Conservation (phyloP, 2,329 filamentous ascomycete species). For the Lasiodiplodia hormozganensis region DNA sequence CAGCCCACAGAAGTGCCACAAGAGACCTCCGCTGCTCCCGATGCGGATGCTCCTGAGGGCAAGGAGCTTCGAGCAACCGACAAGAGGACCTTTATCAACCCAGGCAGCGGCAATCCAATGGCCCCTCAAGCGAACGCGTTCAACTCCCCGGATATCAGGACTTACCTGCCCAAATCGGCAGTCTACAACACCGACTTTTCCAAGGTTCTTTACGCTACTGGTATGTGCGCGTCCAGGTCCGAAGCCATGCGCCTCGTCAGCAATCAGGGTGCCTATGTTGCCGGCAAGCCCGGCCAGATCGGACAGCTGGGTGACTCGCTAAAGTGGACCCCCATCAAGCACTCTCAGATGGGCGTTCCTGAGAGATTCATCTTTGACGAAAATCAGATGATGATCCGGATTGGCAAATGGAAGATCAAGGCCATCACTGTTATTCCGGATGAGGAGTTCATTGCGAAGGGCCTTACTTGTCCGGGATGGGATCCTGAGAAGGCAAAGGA, state of each 20-base stretch:
- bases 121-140: slow-evolving; percentile 5
- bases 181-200: slow-evolving; percentile 63
- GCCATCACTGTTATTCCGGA: slow-evolving; percentile 63
- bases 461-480: slow-evolving; percentile 60
- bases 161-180: slow-evolving; percentile 66
- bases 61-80: neutral
- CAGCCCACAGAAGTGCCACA: neutral
- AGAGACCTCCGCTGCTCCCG: neutral
- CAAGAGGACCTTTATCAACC: slow-evolving; percentile 39
- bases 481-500: neutral
- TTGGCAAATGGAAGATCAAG: slow-evolving; percentile 68
- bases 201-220: slow-evolving; percentile 65
- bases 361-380: slow-evolving; percentile 66
- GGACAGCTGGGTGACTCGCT: slow-evolving; percentile 59
- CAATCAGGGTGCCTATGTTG: slow-evolving; percentile 67
- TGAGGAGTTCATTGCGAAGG: slow-evolving; percentile 56
- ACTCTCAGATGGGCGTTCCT: slow-evolving; percentile 65
- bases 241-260: slow-evolving; percentile 67
- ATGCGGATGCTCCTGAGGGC: neutral
- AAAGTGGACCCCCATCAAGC: slow-evolving; percentile 67
- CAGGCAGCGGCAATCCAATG: slow-evolving; percentile 41
- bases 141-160: slow-evolving; percentile 34
- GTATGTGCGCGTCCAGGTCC: slow-evolving; percentile 62
- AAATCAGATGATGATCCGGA: slow-evolving; percentile 60
- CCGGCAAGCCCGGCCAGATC: slow-evolving; percentile 55